A percentile compares a stretch with the other conserved stretches of the same genome.
These are phyloP conservation scores for Pugionium cornutum DNA, from an alignment of 345 rosid species.

Conservation along the genomic window DNA sequence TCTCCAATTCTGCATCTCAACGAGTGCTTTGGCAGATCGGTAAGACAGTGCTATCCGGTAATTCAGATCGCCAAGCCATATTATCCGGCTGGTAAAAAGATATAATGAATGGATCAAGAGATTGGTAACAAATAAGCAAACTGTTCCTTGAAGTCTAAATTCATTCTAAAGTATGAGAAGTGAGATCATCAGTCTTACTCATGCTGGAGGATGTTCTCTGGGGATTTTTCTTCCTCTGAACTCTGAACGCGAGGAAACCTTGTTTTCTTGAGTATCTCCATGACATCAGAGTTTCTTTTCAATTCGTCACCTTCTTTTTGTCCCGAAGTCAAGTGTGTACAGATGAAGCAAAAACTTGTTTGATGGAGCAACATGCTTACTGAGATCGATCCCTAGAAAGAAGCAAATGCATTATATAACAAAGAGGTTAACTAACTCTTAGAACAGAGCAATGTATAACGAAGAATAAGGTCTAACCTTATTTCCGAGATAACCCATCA, in stretches of 20 bases:
- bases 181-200: slow-evolving; percentile 62
- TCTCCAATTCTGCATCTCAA: slow-evolving; percentile 99
- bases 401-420: slow-evolving; percentile 15
- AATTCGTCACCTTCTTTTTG: slow-evolving; percentile 46
- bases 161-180: slow-evolving; percentile 3
- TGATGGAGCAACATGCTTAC: slow-evolving; percentile 87
- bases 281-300: slow-evolving; percentile 44
- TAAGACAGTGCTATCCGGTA: slow-evolving; percentile 95
- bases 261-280: slow-evolving; percentile 45
- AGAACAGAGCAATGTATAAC: not conserved
- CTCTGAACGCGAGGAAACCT: slow-evolving; percentile 69
- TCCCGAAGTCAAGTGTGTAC: slow-evolving; percentile 44
- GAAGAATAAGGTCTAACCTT: slow-evolving; percentile 55
- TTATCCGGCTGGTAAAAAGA: slow-evolving; percentile 63
- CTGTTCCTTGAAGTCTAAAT: slow-evolving; percentile 2
- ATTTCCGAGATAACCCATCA: slow-evolving; percentile 98
- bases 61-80: slow-evolving; percentile 98
- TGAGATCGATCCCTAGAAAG: slow-evolving; percentile 89
- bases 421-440: slow-evolving; percentile 13
- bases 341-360: slow-evolving; percentile 47
- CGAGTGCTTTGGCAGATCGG: slow-evolving; percentile 97
- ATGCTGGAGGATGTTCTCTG: slow-evolving; percentile 90
- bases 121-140: not conserved
- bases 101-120: slow-evolving; percentile 6
- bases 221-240: slow-evolving; percentile 70